phyloP scores from a whole-genome alignment of 768 basidiomycete species.

The Trametes cinnabarina region DNA sequence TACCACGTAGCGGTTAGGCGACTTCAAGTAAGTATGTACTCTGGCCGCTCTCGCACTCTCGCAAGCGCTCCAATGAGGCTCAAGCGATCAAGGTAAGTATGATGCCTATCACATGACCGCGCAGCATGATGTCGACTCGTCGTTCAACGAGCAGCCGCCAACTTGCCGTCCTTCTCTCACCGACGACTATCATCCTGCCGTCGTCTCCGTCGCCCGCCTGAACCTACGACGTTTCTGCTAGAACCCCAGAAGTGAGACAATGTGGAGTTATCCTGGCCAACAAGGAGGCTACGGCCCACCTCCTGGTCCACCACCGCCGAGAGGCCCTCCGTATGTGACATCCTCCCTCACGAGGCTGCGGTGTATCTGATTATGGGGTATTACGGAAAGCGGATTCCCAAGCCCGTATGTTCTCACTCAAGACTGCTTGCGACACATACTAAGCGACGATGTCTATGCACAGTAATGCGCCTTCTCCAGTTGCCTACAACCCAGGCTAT shows the following conservation, averaged over 20 bases:
- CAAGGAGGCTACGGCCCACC: constrained; percentile 13
- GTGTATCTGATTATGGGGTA: too few species aligned
- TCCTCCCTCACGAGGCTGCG: too few species aligned
- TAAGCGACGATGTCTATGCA: background rate
- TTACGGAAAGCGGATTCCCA: constrained; percentile 11
- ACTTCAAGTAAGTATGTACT: too few species aligned
- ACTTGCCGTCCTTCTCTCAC: background rate
- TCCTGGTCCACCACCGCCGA: constrained; percentile 15
- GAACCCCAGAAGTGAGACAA: background rate
- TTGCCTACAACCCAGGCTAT: constrained; percentile 14
- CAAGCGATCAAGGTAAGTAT: too few species aligned
- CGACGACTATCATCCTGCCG: background rate
- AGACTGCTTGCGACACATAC: background rate
- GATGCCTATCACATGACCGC: too few species aligned
- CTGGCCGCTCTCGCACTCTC: too few species aligned
- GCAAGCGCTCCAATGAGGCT: too few species aligned
- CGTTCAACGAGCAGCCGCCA: background rate
- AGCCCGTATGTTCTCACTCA: constrained; percentile 3
- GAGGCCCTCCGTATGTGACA: constrained; percentile 12
- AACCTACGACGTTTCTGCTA: too few species aligned
- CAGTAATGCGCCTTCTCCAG: constrained; percentile 12
- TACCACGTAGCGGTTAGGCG: too few species aligned
- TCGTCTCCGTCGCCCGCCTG: too few species aligned
- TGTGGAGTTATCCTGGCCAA: constrained; percentile 23
- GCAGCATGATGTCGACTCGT: background rate